These are phyloP conservation scores for Sporisorium scitamineum DNA, from an alignment of 1,284 basidiomycete genomes.

Conservation along the genomic window DNA sequence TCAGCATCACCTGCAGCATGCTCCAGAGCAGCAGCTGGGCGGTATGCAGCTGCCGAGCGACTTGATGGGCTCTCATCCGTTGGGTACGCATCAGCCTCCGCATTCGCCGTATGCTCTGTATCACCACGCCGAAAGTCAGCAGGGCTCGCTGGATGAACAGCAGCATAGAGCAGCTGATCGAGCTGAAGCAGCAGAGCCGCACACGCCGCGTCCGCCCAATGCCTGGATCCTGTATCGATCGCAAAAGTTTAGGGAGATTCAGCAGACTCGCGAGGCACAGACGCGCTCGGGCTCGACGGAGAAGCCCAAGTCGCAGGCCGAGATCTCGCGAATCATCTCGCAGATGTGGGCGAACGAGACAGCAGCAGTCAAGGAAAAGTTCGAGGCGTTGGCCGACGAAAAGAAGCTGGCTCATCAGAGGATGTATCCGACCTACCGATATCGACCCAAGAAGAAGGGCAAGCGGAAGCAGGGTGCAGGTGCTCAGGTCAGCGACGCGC, in stretches of 20 bases:
- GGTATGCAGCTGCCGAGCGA: slow-evolving; percentile 25
- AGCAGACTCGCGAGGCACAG: slow-evolving; percentile 69
- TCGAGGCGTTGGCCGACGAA: slow-evolving; percentile 78
- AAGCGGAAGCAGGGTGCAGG: slow-evolving; percentile 21
- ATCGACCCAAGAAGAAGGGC: slow-evolving; percentile 44
- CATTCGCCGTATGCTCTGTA: slow-evolving; percentile 11
- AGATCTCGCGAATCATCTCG: slow-evolving; percentile 79
- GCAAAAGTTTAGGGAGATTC: slow-evolving; percentile 73
- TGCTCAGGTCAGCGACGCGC: neutral
- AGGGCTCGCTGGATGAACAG: slow-evolving; percentile 6
- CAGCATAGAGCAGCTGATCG: slow-evolving; percentile 9
- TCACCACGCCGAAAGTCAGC: slow-evolving; percentile 10
- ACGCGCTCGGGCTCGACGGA: slow-evolving; percentile 66
- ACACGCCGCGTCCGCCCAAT: slow-evolving; percentile 82
- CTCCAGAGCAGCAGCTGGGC: slow-evolving; percentile 11
- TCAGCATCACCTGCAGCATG: slow-evolving; percentile 14
- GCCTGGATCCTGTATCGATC: slow-evolving; percentile 93
- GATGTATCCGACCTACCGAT: slow-evolving; percentile 48
- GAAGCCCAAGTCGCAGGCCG: slow-evolving; percentile 76
- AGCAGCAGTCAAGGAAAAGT: slow-evolving; percentile 74
- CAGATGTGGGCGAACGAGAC: slow-evolving; percentile 78
- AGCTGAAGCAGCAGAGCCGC: slow-evolving; percentile 38
- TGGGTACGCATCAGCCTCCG: slow-evolving; percentile 9
- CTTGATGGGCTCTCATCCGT: neutral
- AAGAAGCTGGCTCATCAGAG: slow-evolving; percentile 74